These are phyloP conservation scores for Madurella fahalii DNA, from an alignment of 2,329 filamentous ascomycete species.

Conservation along the genomic window DNA sequence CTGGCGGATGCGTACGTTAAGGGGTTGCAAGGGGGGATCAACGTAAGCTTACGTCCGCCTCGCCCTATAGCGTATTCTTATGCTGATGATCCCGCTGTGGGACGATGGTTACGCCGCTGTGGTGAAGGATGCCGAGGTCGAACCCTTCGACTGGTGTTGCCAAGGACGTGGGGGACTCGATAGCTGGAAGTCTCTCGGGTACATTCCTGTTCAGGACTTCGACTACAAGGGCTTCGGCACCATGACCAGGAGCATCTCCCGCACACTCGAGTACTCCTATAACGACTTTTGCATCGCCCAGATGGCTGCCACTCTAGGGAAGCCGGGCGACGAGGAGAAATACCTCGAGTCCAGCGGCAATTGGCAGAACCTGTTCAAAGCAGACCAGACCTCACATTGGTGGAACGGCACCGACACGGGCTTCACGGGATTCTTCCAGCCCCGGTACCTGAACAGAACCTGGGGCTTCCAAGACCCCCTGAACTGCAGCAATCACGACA, in stretches of 20 bases:
- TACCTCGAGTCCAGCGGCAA: constrained; percentile 58
- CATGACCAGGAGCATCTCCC: constrained; percentile 65
- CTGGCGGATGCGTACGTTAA: constrained; percentile 66
- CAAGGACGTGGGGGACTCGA: constrained; percentile 67
- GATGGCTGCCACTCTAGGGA: constrained; percentile 55
- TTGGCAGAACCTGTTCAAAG: constrained; percentile 64
- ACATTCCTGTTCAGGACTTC: constrained; percentile 66
- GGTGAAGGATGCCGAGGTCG: constrained; percentile 66
- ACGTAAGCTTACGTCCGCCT: constrained; percentile 27
- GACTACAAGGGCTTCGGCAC: constrained; percentile 64
- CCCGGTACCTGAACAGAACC: constrained; percentile 61
- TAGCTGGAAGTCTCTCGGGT: constrained; percentile 68
- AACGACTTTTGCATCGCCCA: constrained; percentile 68
- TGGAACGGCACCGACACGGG: constrained; percentile 56
- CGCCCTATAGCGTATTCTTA: not conserved
- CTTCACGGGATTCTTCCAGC: constrained; percentile 68
- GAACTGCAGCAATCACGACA: constrained; percentile 53
- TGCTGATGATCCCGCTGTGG: constrained; percentile 43
- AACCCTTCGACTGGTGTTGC: constrained; percentile 66
- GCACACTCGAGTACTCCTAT: constrained; percentile 75
- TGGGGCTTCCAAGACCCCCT: constrained; percentile 68
- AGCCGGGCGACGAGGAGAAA: constrained; percentile 52
- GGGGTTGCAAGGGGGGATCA: constrained; percentile 56
- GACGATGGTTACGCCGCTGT: constrained; percentile 64
- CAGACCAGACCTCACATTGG: constrained; percentile 51